phyloP scores from a whole-genome alignment of 257 asterid genomes.

The Vinca minor region DNA sequence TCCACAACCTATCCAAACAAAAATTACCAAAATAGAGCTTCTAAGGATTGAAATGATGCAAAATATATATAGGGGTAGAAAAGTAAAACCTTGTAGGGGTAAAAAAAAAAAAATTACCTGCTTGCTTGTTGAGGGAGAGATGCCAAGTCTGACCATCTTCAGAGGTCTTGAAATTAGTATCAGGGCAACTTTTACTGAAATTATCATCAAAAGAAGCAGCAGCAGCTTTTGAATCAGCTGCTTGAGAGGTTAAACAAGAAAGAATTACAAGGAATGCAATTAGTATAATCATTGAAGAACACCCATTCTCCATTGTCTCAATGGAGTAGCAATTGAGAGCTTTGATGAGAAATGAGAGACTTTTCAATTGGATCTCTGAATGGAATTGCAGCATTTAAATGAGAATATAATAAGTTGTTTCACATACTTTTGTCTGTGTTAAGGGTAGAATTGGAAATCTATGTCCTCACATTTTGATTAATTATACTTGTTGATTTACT shows the following conservation, averaged over 20 bases:
- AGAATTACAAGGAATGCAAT: slow-evolving; percentile 17
- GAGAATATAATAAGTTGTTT: slow-evolving; percentile 9
- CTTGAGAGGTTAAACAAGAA: slow-evolving; percentile 22
- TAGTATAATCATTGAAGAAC: slow-evolving; percentile 27
- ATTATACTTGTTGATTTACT: background rate
- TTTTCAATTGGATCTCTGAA: slow-evolving; percentile 19
- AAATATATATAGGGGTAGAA: background rate
- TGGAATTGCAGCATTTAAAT: slow-evolving; percentile 14
- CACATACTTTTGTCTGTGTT: slow-evolving; percentile 12
- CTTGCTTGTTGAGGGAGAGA: slow-evolving; percentile 57
- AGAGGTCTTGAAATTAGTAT: slow-evolving; percentile 68
- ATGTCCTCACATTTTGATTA: slow-evolving; percentile 2
- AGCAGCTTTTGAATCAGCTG: slow-evolving; percentile 22
- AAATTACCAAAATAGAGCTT: background rate
- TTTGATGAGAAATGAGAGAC: background rate
- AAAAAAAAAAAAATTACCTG: slow-evolving; percentile 57
- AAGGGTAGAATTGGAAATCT: slow-evolving; percentile 15
- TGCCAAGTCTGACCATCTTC: slow-evolving; percentile 87
- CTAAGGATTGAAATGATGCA: background rate
- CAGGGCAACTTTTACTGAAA: slow-evolving; percentile 79
- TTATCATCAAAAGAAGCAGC: slow-evolving; percentile 58
- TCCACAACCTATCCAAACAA: slow-evolving; percentile 63
- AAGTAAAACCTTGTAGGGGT: background rate
- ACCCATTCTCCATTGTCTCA: slow-evolving; percentile 21
- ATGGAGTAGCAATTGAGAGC: slow-evolving; percentile 3